Evolutionary conservation across 495 filamentous ascomycete species (phyloP).

Genomic region (Aspergillus incahuasiensis): DNA sequence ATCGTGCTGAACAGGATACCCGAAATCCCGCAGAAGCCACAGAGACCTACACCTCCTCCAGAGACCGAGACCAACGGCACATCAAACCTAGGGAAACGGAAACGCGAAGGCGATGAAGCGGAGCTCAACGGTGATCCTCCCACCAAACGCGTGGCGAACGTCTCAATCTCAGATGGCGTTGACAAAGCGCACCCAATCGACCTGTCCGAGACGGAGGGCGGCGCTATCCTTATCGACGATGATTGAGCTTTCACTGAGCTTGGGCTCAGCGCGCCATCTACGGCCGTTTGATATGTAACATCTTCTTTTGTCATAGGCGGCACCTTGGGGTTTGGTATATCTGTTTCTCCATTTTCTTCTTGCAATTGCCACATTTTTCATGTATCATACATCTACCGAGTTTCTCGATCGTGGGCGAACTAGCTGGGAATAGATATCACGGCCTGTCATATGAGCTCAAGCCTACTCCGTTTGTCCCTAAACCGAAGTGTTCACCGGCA

Average conservation of each 20-base stretch:
- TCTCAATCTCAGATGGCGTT: constrained; percentile 20
- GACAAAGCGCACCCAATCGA: constrained; percentile 41
- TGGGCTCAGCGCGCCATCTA: neutral
- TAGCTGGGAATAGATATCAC: neutral
- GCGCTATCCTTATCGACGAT: constrained; percentile 76
- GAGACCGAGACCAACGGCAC: constrained; percentile 23
- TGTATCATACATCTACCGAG: constrained; percentile 7
- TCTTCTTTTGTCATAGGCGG: neutral
- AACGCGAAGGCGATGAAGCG: constrained; percentile 42
- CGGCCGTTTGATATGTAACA: neutral
- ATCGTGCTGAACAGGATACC: constrained; percentile 40
- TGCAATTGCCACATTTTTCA: neutral
- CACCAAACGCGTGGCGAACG: constrained; percentile 41
- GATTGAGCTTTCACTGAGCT: no score
- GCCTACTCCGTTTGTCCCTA: no score
- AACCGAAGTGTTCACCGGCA: no score
- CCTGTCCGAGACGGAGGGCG: constrained; percentile 54
- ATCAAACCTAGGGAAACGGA: constrained; percentile 33
- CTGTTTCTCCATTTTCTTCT: neutral
- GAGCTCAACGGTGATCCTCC: constrained; percentile 35
- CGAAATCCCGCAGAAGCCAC: constrained; percentile 51
- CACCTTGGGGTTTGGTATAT: neutral
- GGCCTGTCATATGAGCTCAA: neutral
- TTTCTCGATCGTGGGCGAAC: constrained; percentile 1
- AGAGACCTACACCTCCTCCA: constrained; percentile 16